Evolutionary conservation across 441 rosid species (phyloP).

Genomic region (Pelargonium cotyledonis): DNA sequence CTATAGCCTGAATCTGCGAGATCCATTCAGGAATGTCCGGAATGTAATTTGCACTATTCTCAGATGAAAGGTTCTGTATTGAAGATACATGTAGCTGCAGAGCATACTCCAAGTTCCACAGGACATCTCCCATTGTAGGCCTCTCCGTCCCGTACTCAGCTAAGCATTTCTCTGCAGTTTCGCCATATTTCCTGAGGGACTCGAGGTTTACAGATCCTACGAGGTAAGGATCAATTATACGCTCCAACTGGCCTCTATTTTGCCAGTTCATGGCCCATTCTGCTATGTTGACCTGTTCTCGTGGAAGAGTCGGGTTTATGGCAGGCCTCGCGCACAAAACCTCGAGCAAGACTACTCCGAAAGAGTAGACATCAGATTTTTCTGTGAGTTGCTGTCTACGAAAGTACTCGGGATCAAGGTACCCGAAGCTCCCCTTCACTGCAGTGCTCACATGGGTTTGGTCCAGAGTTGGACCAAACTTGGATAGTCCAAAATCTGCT

Average conservation of each 20-base stretch:
- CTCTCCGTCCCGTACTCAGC: slow-evolving; percentile 20
- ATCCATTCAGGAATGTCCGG: slow-evolving; percentile 17
- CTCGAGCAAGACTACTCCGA: slow-evolving; percentile 22
- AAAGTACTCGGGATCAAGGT: no score
- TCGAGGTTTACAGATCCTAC: slow-evolving; percentile 14
- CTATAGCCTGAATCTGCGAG: not conserved
- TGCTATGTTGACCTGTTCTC: slow-evolving; percentile 20
- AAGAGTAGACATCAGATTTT: slow-evolving; percentile 21
- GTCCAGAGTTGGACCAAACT: slow-evolving; percentile 20
- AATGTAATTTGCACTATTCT: slow-evolving; percentile 22
- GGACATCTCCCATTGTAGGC: slow-evolving; percentile 23
- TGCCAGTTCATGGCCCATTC: slow-evolving; percentile 26
- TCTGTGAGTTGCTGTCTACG: no score
- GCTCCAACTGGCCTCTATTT: slow-evolving; percentile 14
- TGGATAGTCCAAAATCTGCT: slow-evolving; percentile 25
- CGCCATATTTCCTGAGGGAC: slow-evolving; percentile 17
- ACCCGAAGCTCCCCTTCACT: slow-evolving; percentile 12
- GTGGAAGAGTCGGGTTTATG: slow-evolving; percentile 19
- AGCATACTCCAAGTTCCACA: slow-evolving; percentile 26
- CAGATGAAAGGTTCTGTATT: slow-evolving; percentile 9
- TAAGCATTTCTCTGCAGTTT: slow-evolving; percentile 23
- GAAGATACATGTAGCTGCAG: slow-evolving; percentile 21
- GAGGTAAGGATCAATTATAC: slow-evolving; percentile 15
- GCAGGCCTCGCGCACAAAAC: slow-evolving; percentile 23
- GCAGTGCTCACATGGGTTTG: slow-evolving; percentile 28